Evolutionary conservation across 2,329 filamentous ascomycete genomes (phyloP).

Genomic region (Simplicillium aogashimaense): DNA sequence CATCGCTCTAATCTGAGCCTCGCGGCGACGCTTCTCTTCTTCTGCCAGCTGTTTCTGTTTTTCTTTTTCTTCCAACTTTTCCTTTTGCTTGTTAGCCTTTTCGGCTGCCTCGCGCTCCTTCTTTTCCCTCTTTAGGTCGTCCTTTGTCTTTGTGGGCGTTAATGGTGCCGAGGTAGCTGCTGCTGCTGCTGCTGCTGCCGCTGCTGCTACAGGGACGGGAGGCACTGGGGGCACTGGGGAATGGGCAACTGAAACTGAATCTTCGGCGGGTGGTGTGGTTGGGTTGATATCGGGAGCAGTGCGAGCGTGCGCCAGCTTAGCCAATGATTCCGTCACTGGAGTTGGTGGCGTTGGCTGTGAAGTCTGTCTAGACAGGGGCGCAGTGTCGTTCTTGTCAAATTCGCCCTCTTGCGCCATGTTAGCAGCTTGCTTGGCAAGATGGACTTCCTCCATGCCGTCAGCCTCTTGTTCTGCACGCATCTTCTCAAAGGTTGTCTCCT

Average conservation of each 20-base stretch:
- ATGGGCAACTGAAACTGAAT: not conserved
- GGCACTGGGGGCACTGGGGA: slow-evolving; percentile 11
- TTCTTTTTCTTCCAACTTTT: slow-evolving; percentile 26
- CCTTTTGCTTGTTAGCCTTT: slow-evolving; percentile 48
- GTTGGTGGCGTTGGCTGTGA: slow-evolving; percentile 36
- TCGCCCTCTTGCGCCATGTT: slow-evolving; percentile 38
- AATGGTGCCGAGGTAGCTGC: slow-evolving; percentile 3
- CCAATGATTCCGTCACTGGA: slow-evolving; percentile 41
- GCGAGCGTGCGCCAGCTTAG: slow-evolving; percentile 53
- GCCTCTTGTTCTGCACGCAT: slow-evolving; percentile 71
- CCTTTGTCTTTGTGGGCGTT: slow-evolving; percentile 33
- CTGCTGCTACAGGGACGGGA: slow-evolving; percentile 6
- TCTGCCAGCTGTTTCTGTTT: slow-evolving; percentile 24
- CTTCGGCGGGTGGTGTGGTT: slow-evolving; percentile 9
- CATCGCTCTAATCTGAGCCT: slow-evolving; percentile 46
- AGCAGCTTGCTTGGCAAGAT: slow-evolving; percentile 45
- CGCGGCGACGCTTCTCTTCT: slow-evolving; percentile 27
- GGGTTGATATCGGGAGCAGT: slow-evolving; percentile 42
- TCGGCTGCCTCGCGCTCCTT: slow-evolving; percentile 51
- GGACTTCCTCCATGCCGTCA: slow-evolving; percentile 58
- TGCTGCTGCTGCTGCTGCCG: not conserved
- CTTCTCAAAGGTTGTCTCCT: slow-evolving; percentile 69
- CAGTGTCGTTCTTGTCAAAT: slow-evolving; percentile 32
- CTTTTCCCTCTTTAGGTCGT: slow-evolving; percentile 56
- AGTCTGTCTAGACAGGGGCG: slow-evolving; percentile 36